Conservation (phyloP, 2,329 filamentous ascomycete species). For the Penicillium sp. region DNA sequence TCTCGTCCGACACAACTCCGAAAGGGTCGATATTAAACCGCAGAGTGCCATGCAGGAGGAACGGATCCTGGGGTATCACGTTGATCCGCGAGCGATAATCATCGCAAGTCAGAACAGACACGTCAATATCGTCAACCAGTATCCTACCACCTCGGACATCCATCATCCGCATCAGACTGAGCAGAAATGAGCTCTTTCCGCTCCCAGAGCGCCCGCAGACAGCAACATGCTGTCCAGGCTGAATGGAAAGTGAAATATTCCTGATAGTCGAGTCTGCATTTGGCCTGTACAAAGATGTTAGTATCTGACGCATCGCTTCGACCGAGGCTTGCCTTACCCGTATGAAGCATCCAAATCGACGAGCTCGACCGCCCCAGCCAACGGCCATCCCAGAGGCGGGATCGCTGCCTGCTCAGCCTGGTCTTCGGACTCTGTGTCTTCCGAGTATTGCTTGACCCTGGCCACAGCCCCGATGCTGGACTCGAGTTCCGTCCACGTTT, state of each 20-base stretch:
- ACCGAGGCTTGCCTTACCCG: background rate
- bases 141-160: constrained; percentile 24
- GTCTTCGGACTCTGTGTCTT: background rate
- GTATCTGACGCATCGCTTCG: no score
- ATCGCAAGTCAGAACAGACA: constrained; percentile 10
- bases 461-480: constrained; percentile 36
- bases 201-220: constrained; percentile 7
- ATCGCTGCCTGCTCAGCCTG: background rate
- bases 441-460: constrained; percentile 47
- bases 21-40: constrained; percentile 18
- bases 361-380: background rate
- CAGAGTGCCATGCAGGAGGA: constrained; percentile 20
- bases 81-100: constrained; percentile 17
- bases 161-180: constrained; percentile 20
- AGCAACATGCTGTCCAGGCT: background rate
- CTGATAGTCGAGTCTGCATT: background rate
- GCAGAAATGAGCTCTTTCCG: constrained; percentile 25
- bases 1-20: background rate
- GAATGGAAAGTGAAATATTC: constrained; percentile 26
- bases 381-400: background rate
- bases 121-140: constrained; percentile 22
- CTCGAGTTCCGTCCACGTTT: constrained; percentile 18
- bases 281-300: background rate
- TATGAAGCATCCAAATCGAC: background rate
- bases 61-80: constrained; percentile 26